These are phyloP conservation scores for Coemansia sp. DNA, from an alignment of 192 early-diverging fungal species.

Conservation along the genomic window DNA sequence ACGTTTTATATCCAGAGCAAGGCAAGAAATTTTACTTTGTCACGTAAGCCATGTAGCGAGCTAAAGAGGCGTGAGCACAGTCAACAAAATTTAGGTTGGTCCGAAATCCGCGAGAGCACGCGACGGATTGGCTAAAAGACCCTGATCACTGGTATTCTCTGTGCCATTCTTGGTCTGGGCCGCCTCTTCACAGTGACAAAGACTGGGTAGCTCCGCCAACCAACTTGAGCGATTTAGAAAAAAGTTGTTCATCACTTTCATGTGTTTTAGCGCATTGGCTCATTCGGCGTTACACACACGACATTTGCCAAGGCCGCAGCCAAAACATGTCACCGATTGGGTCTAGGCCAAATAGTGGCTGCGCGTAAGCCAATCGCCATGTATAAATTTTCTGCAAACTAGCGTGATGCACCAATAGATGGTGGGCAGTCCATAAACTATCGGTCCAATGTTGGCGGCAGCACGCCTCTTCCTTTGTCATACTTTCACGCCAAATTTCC, in stretches of 20 bases:
- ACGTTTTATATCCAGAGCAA: background rate
- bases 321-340: background rate
- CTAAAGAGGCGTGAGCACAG: background rate
- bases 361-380: background rate
- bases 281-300: background rate
- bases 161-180: background rate
- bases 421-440: background rate
- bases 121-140: slow-evolving; percentile 2
- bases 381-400: background rate
- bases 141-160: background rate
- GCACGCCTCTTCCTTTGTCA: background rate
- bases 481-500: background rate
- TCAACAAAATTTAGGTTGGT: background rate
- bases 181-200: background rate
- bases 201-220: background rate
- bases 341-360: background rate
- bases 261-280: background rate
- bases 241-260: background rate
- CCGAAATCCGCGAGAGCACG: slow-evolving; percentile 1
- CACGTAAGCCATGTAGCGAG: background rate
- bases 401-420: too few relatives aligned
- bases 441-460: background rate
- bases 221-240: background rate
- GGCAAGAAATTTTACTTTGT: background rate
- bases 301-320: background rate